These are phyloP conservation scores for Yamadazyma siamensis DNA, from an alignment of 1,139 yeast genomes.

Conservation along the genomic window DNA sequence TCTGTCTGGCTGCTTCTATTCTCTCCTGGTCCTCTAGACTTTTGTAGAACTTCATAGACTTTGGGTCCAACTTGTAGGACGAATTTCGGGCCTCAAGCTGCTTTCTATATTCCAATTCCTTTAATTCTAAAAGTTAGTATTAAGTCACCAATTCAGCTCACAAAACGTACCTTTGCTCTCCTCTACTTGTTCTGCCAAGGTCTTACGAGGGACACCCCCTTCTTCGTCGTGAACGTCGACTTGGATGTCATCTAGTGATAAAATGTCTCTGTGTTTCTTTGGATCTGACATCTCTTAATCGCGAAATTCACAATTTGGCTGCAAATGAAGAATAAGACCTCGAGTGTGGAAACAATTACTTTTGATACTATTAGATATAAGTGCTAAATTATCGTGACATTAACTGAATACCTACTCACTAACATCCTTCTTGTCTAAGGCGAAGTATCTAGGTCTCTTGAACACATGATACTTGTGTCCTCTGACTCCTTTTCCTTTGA, in stretches of 20 bases:
- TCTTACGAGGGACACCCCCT: constrained; percentile 21
- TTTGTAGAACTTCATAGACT: constrained; percentile 27
- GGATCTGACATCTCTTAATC: too few species aligned
- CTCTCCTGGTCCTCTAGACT: constrained; percentile 17
- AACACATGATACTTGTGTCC: constrained; percentile 94
- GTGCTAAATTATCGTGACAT: too few species aligned
- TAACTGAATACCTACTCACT: too few species aligned
- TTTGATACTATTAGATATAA: too few species aligned
- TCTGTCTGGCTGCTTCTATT: constrained; percentile 12
- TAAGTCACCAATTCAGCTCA: background rate
- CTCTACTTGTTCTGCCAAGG: constrained; percentile 34
- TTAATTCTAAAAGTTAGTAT: constrained; percentile 20
- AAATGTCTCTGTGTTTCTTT: constrained; percentile 1
- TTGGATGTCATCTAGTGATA: background rate
- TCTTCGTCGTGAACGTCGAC: too few species aligned
- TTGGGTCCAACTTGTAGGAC: constrained; percentile 31
- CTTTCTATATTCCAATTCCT: constrained; percentile 31
- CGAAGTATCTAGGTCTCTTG: constrained; percentile 82
- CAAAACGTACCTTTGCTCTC: constrained; percentile 29
- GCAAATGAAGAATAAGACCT: too few species aligned
- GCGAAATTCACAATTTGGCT: too few species aligned
- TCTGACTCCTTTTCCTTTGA: constrained; percentile 90
- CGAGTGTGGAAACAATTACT: too few species aligned
- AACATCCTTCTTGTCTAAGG: constrained; percentile 16
- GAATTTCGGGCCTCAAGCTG: constrained; percentile 36